Conservation (phyloP, 352 stramenopile genomes). For the Phytophthora hybrid region DNA sequence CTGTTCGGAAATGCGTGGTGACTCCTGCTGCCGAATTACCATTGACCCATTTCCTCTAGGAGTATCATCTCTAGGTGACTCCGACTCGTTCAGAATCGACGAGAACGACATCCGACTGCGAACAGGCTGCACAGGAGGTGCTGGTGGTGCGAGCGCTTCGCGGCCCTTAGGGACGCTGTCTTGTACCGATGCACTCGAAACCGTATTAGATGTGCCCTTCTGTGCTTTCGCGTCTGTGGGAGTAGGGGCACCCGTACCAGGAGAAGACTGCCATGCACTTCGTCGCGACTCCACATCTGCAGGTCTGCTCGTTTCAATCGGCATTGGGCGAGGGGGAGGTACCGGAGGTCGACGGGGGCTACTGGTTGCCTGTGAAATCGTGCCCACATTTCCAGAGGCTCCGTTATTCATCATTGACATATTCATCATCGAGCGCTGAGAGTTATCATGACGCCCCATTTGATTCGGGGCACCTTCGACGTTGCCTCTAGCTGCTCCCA, state of each 20-base stretch:
- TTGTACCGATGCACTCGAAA: not conserved
- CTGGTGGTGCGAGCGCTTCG: slow-evolving; percentile 29
- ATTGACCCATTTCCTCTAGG: slow-evolving; percentile 46
- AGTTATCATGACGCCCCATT: slow-evolving; percentile 50
- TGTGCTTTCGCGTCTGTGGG: slow-evolving; percentile 15
- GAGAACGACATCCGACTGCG: slow-evolving; percentile 91
- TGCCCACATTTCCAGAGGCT: slow-evolving; percentile 16
- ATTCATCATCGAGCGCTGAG: slow-evolving; percentile 66
- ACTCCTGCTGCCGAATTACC: slow-evolving; percentile 54
- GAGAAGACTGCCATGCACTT: slow-evolving; percentile 34
- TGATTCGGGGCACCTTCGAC: slow-evolving; percentile 19
- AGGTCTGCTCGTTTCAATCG: slow-evolving; percentile 39
- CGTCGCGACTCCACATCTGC: slow-evolving; percentile 19
- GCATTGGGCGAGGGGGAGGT: slow-evolving; percentile 29
- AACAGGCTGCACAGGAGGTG: slow-evolving; percentile 35
- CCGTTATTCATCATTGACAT: slow-evolving; percentile 61
- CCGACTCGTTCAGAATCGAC: slow-evolving; percentile 88
- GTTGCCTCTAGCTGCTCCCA: slow-evolving; percentile 18
- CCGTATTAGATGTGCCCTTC: slow-evolving; percentile 6
- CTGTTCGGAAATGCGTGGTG: slow-evolving; percentile 35
- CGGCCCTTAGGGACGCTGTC: slow-evolving; percentile 21
- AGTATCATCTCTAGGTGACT: slow-evolving; percentile 71
- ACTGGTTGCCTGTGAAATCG: slow-evolving; percentile 23
- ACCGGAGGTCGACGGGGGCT: slow-evolving; percentile 34
- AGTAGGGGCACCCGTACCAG: slow-evolving; percentile 1